These are phyloP conservation scores for Coemansia sp. DNA, from an alignment of 192 early-diverging fungal genomes.

Conservation along the genomic window DNA sequence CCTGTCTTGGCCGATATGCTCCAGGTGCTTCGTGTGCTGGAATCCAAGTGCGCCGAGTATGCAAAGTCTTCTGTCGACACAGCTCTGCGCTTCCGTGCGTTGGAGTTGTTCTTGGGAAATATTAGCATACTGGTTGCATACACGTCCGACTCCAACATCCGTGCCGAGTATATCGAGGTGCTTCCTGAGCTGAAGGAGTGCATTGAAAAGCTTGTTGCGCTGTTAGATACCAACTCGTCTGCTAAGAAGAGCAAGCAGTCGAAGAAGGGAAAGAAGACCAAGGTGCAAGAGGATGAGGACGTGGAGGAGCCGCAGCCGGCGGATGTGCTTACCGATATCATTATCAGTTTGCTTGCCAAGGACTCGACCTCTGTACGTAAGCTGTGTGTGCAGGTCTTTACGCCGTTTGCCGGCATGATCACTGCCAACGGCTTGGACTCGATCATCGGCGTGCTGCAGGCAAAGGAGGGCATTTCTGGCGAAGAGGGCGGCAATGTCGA, in stretches of 20 bases:
- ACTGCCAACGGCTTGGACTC: slow-evolving; percentile 77
- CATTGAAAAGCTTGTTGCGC: slow-evolving; percentile 66
- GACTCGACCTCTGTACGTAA: slow-evolving; percentile 74
- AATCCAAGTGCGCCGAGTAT: neutral
- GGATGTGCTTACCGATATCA: slow-evolving; percentile 93
- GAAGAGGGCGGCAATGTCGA: slow-evolving; percentile 59
- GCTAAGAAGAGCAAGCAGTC: slow-evolving; percentile 44
- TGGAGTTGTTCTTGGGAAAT: slow-evolving; percentile 43
- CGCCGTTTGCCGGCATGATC: slow-evolving; percentile 72
- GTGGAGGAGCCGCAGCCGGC: slow-evolving; percentile 74
- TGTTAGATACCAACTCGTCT: slow-evolving; percentile 12
- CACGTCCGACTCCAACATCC: slow-evolving; percentile 66
- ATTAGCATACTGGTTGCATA: slow-evolving; percentile 39
- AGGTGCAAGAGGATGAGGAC: slow-evolving; percentile 47
- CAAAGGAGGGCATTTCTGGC: slow-evolving; percentile 60
- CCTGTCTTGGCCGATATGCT: slow-evolving; percentile 12
- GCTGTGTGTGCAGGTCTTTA: slow-evolving; percentile 83
- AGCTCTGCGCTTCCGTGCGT: slow-evolving; percentile 31
- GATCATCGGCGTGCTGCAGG: slow-evolving; percentile 70
- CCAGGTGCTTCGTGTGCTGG: slow-evolving; percentile 21
- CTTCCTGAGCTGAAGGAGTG: slow-evolving; percentile 77
- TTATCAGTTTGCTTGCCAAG: slow-evolving; percentile 85
- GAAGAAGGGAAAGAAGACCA: slow-evolving; percentile 39
- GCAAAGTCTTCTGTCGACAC: neutral
- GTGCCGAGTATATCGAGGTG: slow-evolving; percentile 55